These are phyloP conservation scores for Fragaria ananassa DNA, from an alignment of 306 rosid genomes.

Conservation along the genomic window DNA sequence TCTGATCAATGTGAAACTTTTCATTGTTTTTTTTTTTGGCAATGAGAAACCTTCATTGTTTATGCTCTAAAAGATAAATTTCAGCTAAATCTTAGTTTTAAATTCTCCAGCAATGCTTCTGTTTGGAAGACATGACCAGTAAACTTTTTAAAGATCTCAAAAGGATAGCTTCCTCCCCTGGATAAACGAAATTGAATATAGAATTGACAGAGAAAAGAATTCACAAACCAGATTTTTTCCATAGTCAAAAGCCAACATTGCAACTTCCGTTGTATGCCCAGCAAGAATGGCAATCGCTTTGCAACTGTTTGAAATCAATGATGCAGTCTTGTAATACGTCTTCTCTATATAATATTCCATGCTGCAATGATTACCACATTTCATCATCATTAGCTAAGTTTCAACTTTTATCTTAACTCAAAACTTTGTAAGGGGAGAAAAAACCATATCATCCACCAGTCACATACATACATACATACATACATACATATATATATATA, in stretches of 20 bases:
- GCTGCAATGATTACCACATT: conserved; percentile 45
- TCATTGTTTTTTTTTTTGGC: background rate
- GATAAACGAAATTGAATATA: background rate
- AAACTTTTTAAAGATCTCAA: conserved; percentile 14
- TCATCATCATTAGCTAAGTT: background rate
- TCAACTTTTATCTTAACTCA: background rate
- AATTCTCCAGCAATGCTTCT: background rate
- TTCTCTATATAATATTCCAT: conserved; percentile 91
- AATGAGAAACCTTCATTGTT: background rate
- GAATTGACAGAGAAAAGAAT: background rate
- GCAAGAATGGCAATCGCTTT: conserved; percentile 94
- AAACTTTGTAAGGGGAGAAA: background rate
- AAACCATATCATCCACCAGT: background rate
- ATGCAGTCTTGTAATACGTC: conserved; percentile 93
- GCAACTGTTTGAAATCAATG: conserved; percentile 93
- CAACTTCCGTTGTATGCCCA: conserved; percentile 89
- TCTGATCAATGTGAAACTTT: background rate
- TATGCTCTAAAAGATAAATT: background rate
- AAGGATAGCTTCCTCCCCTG: conserved; percentile 6
- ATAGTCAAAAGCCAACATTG: conserved; percentile 74
- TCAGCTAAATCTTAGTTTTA: background rate
- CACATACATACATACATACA: background rate
- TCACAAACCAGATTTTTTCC: conserved; percentile 94
- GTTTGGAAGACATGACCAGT: background rate
- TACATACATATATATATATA: background rate